Percentiles rank a stretch among this genome's conserved stretches.
phyloP scores from a whole-genome alignment of 2,329 filamentous ascomycete species.

The Fusarium subtropicale region DNA sequence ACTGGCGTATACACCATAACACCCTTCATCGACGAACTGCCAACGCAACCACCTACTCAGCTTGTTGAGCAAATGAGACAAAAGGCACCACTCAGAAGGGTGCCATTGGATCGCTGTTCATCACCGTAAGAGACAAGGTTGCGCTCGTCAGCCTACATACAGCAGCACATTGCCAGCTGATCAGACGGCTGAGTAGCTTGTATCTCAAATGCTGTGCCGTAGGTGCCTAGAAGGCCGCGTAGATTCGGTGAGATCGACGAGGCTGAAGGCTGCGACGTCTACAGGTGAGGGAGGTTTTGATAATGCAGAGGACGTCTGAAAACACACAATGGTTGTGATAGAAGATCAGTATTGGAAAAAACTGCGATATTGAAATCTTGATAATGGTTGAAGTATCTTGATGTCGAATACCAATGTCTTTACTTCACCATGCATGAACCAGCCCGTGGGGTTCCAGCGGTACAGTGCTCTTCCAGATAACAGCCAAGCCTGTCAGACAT shows the following conservation, averaged over 20 bases:
- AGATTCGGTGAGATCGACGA: slow-evolving; percentile 32
- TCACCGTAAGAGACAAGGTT: slow-evolving; percentile 19
- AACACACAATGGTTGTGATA: slow-evolving; percentile 17
- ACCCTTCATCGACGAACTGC: slow-evolving; percentile 30
- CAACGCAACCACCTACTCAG: slow-evolving; percentile 31
- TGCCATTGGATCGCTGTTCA: slow-evolving; percentile 3
- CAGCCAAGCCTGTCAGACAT: slow-evolving; percentile 17
- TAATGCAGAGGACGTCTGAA: slow-evolving; percentile 25
- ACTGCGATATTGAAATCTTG: slow-evolving; percentile 21
- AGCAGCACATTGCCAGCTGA: slow-evolving; percentile 39
- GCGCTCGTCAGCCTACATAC: slow-evolving; percentile 42
- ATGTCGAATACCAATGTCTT: background rate
- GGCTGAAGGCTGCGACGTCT: slow-evolving; percentile 32
- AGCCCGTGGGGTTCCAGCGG: slow-evolving; percentile 4
- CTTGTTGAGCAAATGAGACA: slow-evolving; percentile 22
- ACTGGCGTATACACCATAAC: slow-evolving; percentile 31
- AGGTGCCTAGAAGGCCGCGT: slow-evolving; percentile 36
- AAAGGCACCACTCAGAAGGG: slow-evolving; percentile 12
- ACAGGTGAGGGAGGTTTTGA: slow-evolving; percentile 13
- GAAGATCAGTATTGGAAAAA: slow-evolving; percentile 12
- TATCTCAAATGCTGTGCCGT: slow-evolving; percentile 27
- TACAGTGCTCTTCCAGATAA: slow-evolving; percentile 4
- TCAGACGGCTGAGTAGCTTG: slow-evolving; percentile 15
- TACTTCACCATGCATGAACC: slow-evolving; percentile 2
- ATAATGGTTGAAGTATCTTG: slow-evolving; percentile 16